Evolutionary conservation across 768 basidiomycete species (phyloP), one percentile per base, ranked within the genome.

Genomic region (Multifurca ochricompacta): DNA sequence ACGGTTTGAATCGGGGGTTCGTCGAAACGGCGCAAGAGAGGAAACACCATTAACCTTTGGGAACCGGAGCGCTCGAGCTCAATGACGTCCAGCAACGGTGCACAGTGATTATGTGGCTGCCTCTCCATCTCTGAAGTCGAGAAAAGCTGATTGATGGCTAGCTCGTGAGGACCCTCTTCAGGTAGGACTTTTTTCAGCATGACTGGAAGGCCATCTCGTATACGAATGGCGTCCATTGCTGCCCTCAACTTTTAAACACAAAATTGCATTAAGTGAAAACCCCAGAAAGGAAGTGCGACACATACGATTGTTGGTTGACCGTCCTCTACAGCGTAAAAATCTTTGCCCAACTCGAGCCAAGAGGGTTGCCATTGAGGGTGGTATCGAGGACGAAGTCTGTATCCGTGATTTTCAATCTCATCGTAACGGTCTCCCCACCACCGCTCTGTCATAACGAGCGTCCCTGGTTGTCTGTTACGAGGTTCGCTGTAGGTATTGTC

Each of bases 1-100:
- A 71, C 45, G 0, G 69, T 72, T 27, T 65, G 54, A 31, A 74
- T 69, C 0, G 39, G 60, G 0, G 71, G 72, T 13, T 67, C 54
- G 31, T 67, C 42, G 51, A 52, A 66, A 3, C 14, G 31, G 1
- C 66, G 61, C 14, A 72, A 47, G 9, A 68, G 51, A 1, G 74
- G 73, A 59, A 70, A 66, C 6, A 73, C 72, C 14, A 74, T 50
- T 4, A 67, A 21, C 18, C 37, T n/a, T 13, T 34, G 7, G 48
- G 41, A 19, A 59, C 55, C 16, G 23, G 18, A 19, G 50, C 34
- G 6, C 23, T 25, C 56, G 25, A 58, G 57, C 16, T 58, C 36
- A 2, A 68, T 37, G 6, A 65, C 49, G 2, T 67, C 68, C 30
- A 55, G 41, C 6, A 67, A 30, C 2, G 63, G 64, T 1, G 61